Evolutionary conservation across 371 early-diverging fungal species (phyloP).

Genomic region (Dichotomocladium elegans): DNA sequence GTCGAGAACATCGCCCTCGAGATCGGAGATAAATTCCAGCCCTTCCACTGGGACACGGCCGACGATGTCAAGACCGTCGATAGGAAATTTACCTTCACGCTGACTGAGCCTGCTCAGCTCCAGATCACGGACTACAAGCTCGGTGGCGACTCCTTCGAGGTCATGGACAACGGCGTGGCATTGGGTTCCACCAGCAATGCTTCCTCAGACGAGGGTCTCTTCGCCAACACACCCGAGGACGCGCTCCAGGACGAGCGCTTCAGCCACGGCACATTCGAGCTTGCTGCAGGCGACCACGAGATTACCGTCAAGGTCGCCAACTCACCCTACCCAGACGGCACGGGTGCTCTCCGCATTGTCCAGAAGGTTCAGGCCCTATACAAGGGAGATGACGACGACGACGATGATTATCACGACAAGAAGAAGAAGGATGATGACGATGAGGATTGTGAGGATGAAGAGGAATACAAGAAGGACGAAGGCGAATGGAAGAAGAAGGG

Average conservation of each 20-base stretch:
- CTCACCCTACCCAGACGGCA: conserved; percentile 15
- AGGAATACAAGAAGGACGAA: neutral
- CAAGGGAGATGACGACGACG: conserved; percentile 21
- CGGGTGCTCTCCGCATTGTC: conserved; percentile 28
- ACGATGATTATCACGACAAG: conserved; percentile 1
- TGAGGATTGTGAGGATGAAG: conserved; percentile 6
- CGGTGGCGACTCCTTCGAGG: conserved; percentile 24
- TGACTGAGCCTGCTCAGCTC: conserved; percentile 22
- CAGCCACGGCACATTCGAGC: conserved; percentile 16
- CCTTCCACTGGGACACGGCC: conserved; percentile 20
- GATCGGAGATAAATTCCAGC: conserved; percentile 12
- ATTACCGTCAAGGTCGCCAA: conserved; percentile 29
- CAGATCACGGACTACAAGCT: conserved; percentile 27
- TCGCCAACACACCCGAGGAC: conserved; percentile 18
- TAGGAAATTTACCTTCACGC: conserved; percentile 17
- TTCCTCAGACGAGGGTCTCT: conserved; percentile 4
- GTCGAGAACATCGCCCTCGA: conserved; percentile 7
- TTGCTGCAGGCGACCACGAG: conserved; percentile 20
- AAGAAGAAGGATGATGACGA: neutral
- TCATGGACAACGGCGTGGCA: conserved; percentile 21
- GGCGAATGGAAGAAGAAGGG: conserved; percentile 5
- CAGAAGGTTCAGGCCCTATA: conserved; percentile 23
- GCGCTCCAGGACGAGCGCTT: conserved; percentile 21
- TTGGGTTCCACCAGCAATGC: conserved; percentile 19
- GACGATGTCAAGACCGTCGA: conserved; percentile 13